Evolutionary conservation across 2,329 filamentous ascomycete genomes (phyloP), one percentile per base, ranked within the genome.

Genomic region (Fusarium liriodendri): DNA sequence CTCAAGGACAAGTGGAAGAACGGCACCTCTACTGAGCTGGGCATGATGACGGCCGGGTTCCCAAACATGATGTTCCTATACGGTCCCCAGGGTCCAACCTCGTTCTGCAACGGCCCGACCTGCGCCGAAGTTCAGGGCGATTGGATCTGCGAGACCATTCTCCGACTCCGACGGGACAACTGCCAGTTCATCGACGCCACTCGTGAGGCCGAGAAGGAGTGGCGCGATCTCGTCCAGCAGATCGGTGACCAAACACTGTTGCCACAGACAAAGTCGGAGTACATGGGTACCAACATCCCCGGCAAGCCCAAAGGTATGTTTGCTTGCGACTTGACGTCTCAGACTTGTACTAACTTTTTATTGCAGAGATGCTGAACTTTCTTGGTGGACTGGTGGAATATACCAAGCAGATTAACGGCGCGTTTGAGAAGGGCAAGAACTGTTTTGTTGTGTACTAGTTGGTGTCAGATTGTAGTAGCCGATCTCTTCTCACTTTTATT

Each of bases 51-150:
- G 8, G 45, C 45, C 4, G 64, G 64, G 4, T 66, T 55, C n/a
- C 64, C 64, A 7, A 66, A 66, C 37, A 66, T 66, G 64, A 25
- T 62, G 10, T 35, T 55, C 27, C 6, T 66, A 3, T 66, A 62
- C n/a, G 64, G 64, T 1, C 57, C 64, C 4, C 64, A 66, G 6
- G 50, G 64, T 10, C 64, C 64, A 4, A 55, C 47, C 2, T 37
- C 47, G 14, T 59, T 62, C 16, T 55, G 35, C 35, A 62, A 62
- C 11, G 64, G 64, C 6, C 64, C 57, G 2, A 55, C 57, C 8
- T 55, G 45, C 18, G 45, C 54, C 10, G 64, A 66, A 22, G 22
- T 66, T 4, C 37, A 66, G 13, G 45, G 57, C 6, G 57, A 62
- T 16, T 66, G 58, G 35, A 52, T 52, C 4, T 47, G 11, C 13